Conservation (phyloP, 2,329 filamentous ascomycete genomes). For the Fusarium ambrosium region DNA sequence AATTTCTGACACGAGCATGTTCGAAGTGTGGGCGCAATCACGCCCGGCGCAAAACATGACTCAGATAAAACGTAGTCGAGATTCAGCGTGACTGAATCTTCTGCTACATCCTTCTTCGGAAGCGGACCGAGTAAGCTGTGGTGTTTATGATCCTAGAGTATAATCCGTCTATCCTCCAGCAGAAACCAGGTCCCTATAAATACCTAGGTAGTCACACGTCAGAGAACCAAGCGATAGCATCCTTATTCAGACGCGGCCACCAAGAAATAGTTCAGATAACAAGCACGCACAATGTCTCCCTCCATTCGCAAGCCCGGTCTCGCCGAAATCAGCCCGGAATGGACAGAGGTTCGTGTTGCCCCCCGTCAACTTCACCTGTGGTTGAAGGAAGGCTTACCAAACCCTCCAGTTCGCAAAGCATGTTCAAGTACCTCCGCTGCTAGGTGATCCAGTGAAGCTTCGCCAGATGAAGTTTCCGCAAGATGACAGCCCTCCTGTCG, state of each 20-base stretch:
- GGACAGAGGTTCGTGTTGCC: background rate
- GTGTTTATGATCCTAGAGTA: rapidly evolving
- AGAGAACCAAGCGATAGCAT: background rate
- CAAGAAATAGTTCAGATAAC: background rate
- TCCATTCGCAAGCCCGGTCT: background rate
- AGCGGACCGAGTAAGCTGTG: background rate
- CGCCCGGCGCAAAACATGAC: background rate
- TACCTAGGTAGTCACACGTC: background rate
- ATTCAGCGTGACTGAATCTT: background rate
- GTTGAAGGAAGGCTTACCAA: background rate
- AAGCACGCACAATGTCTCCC: background rate
- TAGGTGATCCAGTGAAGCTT: background rate
- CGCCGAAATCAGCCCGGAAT: background rate
- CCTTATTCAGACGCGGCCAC: background rate
- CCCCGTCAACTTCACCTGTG: background rate
- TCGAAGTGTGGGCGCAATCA: background rate
- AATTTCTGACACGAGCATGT: background rate
- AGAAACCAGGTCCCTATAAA: background rate
- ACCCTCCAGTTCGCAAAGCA: background rate
- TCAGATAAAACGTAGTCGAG: background rate
- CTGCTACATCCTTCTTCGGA: background rate
- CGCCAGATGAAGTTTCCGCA: background rate
- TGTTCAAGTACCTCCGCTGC: background rate
- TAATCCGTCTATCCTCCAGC: background rate
- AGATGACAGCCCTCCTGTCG: background rate